These are phyloP conservation scores for Diplodia sapinea DNA, from an alignment of 2,329 filamentous ascomycete genomes.

Conservation along the genomic window DNA sequence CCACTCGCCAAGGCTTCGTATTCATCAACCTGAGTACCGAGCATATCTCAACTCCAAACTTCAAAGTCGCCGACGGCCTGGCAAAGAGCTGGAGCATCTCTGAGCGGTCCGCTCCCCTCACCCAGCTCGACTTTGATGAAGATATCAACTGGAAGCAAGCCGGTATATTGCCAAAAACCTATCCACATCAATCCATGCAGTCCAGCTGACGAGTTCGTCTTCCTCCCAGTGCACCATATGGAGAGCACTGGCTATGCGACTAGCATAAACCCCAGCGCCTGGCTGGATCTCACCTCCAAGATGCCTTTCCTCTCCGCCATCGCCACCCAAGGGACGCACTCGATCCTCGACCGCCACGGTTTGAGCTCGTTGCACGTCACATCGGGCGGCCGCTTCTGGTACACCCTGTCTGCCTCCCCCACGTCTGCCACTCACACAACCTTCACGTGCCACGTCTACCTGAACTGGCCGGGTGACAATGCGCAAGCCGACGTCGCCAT, in stretches of 20 bases:
- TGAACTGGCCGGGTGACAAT: slow-evolving; percentile 17
- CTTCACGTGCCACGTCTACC: slow-evolving; percentile 34
- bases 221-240: slow-evolving; percentile 25
- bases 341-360: slow-evolving; percentile 4
- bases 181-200: slow-evolving; percentile 14
- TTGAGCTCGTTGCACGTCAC: slow-evolving; percentile 30
- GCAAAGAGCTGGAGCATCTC: slow-evolving; percentile 33
- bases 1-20: slow-evolving; percentile 39
- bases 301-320: slow-evolving; percentile 1
- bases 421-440: slow-evolving; percentile 26
- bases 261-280: background rate
- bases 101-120: slow-evolving; percentile 38
- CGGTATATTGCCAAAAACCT: slow-evolving; percentile 33
- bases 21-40: slow-evolving; percentile 40
- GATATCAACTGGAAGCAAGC: slow-evolving; percentile 51
- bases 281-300: background rate
- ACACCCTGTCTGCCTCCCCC: slow-evolving; percentile 32
- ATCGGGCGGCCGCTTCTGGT: slow-evolving; percentile 32
- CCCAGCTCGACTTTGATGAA: slow-evolving; percentile 44
- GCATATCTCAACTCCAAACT: slow-evolving; percentile 29
- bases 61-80: slow-evolving; percentile 32
- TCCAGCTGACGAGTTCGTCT: slow-evolving; percentile 28
- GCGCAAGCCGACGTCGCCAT: slow-evolving; percentile 8
- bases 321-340: slow-evolving; percentile 10
- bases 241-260: background rate